Evolutionary conservation across 805 yeast species (phyloP), one percentile per base, ranked within the genome.

Genomic region (Cyberlindnera mycetangii): DNA sequence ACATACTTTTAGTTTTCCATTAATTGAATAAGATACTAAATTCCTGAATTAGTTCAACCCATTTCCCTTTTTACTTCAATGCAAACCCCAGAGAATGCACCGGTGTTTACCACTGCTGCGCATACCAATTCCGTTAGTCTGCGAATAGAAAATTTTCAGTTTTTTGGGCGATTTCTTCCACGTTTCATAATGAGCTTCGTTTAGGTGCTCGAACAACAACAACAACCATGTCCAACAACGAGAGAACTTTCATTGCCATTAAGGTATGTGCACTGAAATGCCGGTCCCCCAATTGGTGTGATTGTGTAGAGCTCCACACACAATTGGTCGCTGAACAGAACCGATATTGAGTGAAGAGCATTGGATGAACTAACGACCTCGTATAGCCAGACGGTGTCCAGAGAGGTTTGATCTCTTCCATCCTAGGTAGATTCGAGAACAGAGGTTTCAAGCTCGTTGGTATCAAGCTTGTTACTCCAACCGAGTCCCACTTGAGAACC

Each of bases 361-460:
- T 11, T 20, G 11, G 16, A 18, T 12, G 4, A 17, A 21, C 39
- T 27, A 33, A 43, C 37, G 5, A 38, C 38, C 15, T 18, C 25
- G 24, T 15, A 37, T 44, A 71, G 83, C 99, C 99, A 75, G 99
- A 93, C 75, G 99, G 98, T 76, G 98, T 93, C 80, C 98, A 93
- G 81, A 89, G 99, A 78, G 98, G 98, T 54, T 79, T 93, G 69
- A 78, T 92, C 75, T 74, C 95, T 69, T 78, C 85, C 60, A 90
- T 93, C 77, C 69, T 93, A 60, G 78, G 83, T 62, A 89, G 98
- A 75, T 93, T 95, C 74, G 97, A 90, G 79, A 76, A 83, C 79
- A 88, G 96, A 75, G 99, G 99, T 63, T 93, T 72, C 89, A 93
- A 92, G 78, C 83, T 93, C 64, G 98, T 92, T 56, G 99, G 86